A percentile compares a stretch with the other conserved stretches of the same genome.
Evolutionary conservation across 495 filamentous ascomycete genomes (phyloP).

Genomic region (Amphirosellinia nigrospora): DNA sequence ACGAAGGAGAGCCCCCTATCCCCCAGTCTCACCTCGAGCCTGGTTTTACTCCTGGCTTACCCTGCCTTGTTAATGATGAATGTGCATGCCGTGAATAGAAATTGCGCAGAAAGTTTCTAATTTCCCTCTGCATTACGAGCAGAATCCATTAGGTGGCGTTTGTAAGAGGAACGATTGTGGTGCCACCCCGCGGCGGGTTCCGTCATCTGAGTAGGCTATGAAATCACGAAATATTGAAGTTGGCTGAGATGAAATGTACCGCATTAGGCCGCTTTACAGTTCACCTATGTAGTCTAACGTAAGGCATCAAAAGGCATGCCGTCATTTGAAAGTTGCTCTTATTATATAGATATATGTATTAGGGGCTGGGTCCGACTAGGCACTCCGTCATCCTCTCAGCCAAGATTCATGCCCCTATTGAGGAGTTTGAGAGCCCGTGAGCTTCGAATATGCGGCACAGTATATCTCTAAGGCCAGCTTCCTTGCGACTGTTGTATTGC

Average conservation of each 20-base stretch:
- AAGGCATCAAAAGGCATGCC: no score
- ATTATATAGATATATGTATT: background rate
- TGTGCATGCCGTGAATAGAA: background rate
- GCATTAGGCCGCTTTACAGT: no score
- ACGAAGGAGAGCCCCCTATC: background rate
- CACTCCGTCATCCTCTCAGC: background rate
- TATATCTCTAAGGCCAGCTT: conserved; percentile 48
- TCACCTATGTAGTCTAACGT: background rate
- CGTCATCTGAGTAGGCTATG: no score
- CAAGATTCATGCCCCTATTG: background rate
- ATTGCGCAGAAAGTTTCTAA: no score
- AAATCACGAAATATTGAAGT: no score
- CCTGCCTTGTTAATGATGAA: background rate
- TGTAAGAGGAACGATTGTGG: no score
- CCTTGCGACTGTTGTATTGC: conserved; percentile 52
- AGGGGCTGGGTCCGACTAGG: background rate
- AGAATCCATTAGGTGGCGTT: no score
- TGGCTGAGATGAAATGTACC: no score
- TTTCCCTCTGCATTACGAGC: background rate
- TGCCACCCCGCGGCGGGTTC: no score
- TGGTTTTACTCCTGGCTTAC: background rate
- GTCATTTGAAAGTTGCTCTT: background rate
- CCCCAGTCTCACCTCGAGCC: background rate
- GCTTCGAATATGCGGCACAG: conserved; percentile 45
- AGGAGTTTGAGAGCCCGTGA: conserved; percentile 31